Evolutionary conservation across 768 basidiomycete species (phyloP), one percentile per base, ranked within the genome.

Genomic region (Xanthoconium stramineum): DNA sequence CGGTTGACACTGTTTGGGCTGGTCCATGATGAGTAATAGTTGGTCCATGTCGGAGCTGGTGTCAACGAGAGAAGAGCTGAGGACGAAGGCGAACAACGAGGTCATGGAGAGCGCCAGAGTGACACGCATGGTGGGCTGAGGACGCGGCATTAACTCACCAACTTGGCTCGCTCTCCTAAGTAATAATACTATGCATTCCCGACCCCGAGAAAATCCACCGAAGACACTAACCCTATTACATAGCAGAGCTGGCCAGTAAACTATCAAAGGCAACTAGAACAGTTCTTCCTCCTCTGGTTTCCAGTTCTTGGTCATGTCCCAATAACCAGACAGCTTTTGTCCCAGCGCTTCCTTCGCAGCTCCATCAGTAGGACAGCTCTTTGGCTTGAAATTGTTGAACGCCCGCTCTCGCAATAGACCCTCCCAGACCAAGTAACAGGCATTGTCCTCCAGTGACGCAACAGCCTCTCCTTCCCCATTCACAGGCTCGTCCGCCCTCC

Each of bases 281-380:
- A 85, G 61, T 55, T 91, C 88, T 61, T 91, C 89, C 52, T 93
- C 91, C 70, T 89, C 87, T 6, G 84, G 80, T 69, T 83, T 89
- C 83, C 86, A 92, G 65, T 90, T 89, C 83, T 94, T 97, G 30
- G 93, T 86, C 72, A 91, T 82, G 70, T 98, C 96, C 95, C 95
- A 98, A 69, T 94, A 90, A 0, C 92, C 91, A 47, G 86, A 86
- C 72, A 94, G 70, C 78, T 86, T 93, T 56, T 83, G 80, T 2
- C 95, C 95, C 29, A 98, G 78, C 48, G 83, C 78, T 62, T 97
- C 95, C 73, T 90, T 91, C 13, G 93, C 96, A 37, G 85, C 79
- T 24, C 80, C 74, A 69, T 99, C 97, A 0, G 89, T 91, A 32
- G 89, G 90, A 62, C 89, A 91, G 52, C 80, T 84, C 75, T 83